Evolutionary conservation across 2,329 filamentous ascomycete genomes (phyloP).

Genomic region (Alternaria longipes): DNA sequence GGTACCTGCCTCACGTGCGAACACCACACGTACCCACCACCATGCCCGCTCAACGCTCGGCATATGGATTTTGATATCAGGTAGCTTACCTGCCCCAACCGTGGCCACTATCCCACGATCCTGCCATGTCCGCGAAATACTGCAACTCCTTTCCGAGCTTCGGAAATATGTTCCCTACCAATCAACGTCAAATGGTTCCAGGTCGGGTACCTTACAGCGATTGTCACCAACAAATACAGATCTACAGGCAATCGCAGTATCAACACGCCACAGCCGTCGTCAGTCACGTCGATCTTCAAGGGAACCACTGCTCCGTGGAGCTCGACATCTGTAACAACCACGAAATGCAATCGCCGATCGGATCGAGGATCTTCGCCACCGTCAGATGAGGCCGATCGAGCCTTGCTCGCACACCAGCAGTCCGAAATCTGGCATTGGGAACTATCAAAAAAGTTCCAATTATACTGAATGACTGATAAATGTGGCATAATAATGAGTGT

Average conservation of each 20-base stretch:
- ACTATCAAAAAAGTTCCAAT: neutral
- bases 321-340: neutral
- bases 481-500: neutral
- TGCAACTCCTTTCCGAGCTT: neutral
- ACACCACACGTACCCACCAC: conserved; percentile 7
- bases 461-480: neutral
- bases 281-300: neutral
- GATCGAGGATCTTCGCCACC: neutral
- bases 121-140: neutral
- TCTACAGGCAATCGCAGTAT: conserved; percentile 7
- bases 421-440: neutral
- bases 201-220: conserved; percentile 15
- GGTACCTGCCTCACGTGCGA: conserved; percentile 13
- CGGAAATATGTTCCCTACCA: conserved; percentile 7
- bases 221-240: conserved; percentile 5
- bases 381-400: neutral
- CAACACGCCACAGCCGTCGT: conserved; percentile 10
- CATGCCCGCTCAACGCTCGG: neutral
- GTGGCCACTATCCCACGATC: neutral
- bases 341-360: neutral
- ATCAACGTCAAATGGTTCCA: neutral
- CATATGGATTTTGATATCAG: neutral
- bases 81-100: neutral
- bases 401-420: neutral
- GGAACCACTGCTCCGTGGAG: neutral